Base-by-base conservation (phyloP, 768 basidiomycete species). In the Dendrothele bispora region DNA sequence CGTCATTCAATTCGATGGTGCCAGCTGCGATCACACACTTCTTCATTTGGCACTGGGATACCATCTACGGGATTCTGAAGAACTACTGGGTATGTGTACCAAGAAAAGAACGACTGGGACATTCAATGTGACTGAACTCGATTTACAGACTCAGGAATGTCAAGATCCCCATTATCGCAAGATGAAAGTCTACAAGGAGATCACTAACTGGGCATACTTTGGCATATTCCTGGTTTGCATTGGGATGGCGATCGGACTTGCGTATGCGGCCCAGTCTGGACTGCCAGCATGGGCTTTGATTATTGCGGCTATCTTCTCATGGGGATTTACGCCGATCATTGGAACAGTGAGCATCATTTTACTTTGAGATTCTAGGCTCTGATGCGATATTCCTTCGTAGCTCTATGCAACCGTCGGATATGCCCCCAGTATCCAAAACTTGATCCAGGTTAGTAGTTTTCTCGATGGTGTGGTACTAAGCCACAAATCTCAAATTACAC, bases 1-100 rank as follows among this genome's bases (percentile, higher is more conserved):
- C 3, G 14, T 11, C n/a, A 22, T 43, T 46, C 5, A 32, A 34
- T 14, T 7, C 27, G 26, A 29, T 24, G 5, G 36, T 15, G 15
- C 3, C 26, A 66, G 73, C 76, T 17, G 74, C 76, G 0, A 53
- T 78, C 35, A 73, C 67, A 3, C 76, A 78, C 50, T 67, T 78
- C 39, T 58, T 78, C 14, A 54, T 79, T 2, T 79, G 78, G 78
- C 74, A 79, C 51, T 64, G 57, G 20, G 59, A 68, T 21, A 72
- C 72, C 6, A 56, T 79, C 5, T 61, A 50, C 11, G 53, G 52
- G n/a, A 66, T 73, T 42, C 55, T 75, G 44, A 61, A 65, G 54
- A 60, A 56, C 28, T 60, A 56, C 29, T 50, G 47, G 10, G 65
- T 61, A 26, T 38, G 50, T 39, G 18, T 10, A 21, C 10, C 10